Conservation (phyloP, 2,329 filamentous ascomycete genomes). For the Helicocarpus griseus region DNA sequence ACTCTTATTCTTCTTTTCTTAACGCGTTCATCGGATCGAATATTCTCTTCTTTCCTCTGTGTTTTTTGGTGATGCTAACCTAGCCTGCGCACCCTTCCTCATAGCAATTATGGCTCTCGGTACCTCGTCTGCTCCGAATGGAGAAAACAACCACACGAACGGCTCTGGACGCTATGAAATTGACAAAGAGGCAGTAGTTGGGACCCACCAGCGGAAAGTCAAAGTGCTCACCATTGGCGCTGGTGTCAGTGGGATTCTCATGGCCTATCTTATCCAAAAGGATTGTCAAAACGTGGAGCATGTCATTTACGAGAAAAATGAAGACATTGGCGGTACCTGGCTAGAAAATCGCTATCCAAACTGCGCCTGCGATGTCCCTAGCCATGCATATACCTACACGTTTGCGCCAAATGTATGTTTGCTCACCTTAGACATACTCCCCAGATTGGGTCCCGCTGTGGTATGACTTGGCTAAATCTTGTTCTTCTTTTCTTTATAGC, state of each 20-base stretch:
- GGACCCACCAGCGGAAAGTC: slow-evolving; percentile 34
- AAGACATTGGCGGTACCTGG: slow-evolving; percentile 30
- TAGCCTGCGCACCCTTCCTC: neutral
- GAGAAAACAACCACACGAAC: neutral
- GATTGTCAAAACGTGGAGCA: slow-evolving; percentile 28
- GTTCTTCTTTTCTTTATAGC: slow-evolving; percentile 16
- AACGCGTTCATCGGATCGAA: too few relatives aligned
- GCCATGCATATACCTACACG: slow-evolving; percentile 36
- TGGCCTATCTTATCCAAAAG: slow-evolving; percentile 29
- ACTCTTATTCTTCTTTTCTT: too few relatives aligned
- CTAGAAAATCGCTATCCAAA: slow-evolving; percentile 28
- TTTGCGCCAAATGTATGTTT: slow-evolving; percentile 30
- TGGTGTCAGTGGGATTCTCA: slow-evolving; percentile 31
- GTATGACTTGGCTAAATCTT: too few relatives aligned
- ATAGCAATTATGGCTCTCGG: neutral
- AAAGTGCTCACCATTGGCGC: slow-evolving; percentile 33
- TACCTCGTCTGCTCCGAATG: too few relatives aligned
- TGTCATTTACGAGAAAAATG: slow-evolving; percentile 24
- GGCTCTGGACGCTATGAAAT: slow-evolving; percentile 7
- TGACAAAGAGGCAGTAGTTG: slow-evolving; percentile 12
- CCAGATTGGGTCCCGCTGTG: neutral
- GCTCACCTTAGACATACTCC: neutral
- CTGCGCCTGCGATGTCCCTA: slow-evolving; percentile 38
- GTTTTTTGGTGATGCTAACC: too few relatives aligned
- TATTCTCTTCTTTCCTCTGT: too few relatives aligned